These are phyloP conservation scores for Salix caprea DNA, from an alignment of 345 rosid species.

Conservation along the genomic window DNA sequence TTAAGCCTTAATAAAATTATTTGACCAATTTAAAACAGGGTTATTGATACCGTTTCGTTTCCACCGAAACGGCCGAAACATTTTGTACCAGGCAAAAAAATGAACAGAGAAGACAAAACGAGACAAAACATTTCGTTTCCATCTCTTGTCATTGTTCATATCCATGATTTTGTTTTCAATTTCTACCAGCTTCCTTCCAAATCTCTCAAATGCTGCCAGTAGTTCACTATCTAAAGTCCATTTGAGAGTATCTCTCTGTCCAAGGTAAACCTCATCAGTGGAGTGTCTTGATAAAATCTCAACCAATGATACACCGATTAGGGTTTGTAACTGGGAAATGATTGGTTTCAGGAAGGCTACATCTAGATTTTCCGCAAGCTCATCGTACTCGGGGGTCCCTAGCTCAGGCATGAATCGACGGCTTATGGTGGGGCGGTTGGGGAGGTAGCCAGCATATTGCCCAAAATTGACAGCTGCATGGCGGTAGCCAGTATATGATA, in stretches of 20 bases:
- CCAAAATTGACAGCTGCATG: slow-evolving; percentile 97
- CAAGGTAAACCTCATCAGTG: slow-evolving; percentile 77
- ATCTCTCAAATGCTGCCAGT: slow-evolving; percentile 55
- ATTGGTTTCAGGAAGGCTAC: slow-evolving; percentile 69
- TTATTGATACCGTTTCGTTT: too few species aligned
- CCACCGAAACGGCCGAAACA: too few species aligned
- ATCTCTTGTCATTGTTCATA: slow-evolving; percentile 53
- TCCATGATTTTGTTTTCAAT: slow-evolving; percentile 53
- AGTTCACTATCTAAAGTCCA: slow-evolving; percentile 79
- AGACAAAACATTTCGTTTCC: too few species aligned
- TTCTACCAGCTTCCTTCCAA: slow-evolving; percentile 42
- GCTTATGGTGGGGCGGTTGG: slow-evolving; percentile 83
- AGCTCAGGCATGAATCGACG: slow-evolving; percentile 92
- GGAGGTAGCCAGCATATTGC: slow-evolving; percentile 92
- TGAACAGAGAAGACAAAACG: too few species aligned
- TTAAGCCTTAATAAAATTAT: too few species aligned
- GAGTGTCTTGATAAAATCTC: slow-evolving; percentile 82
- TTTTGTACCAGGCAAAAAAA: too few species aligned
- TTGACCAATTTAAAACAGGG: too few species aligned
- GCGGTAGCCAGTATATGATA: slow-evolving; percentile 51
- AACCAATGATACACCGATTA: slow-evolving; percentile 77
- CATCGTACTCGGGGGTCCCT: slow-evolving; percentile 63
- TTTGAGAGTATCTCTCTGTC: slow-evolving; percentile 63
- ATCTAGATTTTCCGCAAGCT: slow-evolving; percentile 50
- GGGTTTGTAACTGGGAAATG: slow-evolving; percentile 85